Percentiles rank a stretch among this genome's conserved stretches.
Evolutionary conservation across 2,329 filamentous ascomycete genomes (phyloP).

Genomic region (Aspergillus fijiensis): DNA sequence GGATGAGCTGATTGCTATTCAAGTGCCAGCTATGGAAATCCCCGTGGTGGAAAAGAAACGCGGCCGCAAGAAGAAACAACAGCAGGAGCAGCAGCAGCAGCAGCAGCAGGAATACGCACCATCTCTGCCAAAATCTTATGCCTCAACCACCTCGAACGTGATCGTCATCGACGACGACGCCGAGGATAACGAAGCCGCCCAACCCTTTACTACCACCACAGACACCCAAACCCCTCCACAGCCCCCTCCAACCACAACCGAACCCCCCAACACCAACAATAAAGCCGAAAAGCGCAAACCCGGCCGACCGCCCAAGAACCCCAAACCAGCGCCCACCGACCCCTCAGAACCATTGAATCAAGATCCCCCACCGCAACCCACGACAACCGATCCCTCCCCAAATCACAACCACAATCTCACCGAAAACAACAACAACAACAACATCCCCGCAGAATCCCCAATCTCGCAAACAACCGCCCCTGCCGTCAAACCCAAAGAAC

Average conservation of each 20-base stretch:
- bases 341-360: background rate
- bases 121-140: background rate
- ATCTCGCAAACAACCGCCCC: background rate
- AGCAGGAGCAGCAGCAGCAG: background rate
- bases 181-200: conserved; percentile 31
- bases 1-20: background rate
- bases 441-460: too few relatives aligned
- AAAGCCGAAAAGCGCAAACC: conserved; percentile 22
- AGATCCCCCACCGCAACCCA: background rate
- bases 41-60: conserved; percentile 29
- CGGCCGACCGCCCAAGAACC: conserved; percentile 20
- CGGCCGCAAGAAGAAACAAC: conserved; percentile 33
- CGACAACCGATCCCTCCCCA: background rate
- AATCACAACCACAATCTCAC: background rate
- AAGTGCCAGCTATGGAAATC: background rate
- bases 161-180: conserved; percentile 17
- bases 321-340: conserved; percentile 1
- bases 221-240: conserved; percentile 3
- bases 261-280: background rate
- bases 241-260: background rate
- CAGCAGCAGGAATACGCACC: background rate
- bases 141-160: background rate
- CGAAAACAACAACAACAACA: too few relatives aligned
- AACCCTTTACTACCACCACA: background rate
- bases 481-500: conserved; percentile 21